These are phyloP conservation scores for Myxozyma mucilagina DNA, from an alignment of 805 yeast genomes.

Conservation along the genomic window DNA sequence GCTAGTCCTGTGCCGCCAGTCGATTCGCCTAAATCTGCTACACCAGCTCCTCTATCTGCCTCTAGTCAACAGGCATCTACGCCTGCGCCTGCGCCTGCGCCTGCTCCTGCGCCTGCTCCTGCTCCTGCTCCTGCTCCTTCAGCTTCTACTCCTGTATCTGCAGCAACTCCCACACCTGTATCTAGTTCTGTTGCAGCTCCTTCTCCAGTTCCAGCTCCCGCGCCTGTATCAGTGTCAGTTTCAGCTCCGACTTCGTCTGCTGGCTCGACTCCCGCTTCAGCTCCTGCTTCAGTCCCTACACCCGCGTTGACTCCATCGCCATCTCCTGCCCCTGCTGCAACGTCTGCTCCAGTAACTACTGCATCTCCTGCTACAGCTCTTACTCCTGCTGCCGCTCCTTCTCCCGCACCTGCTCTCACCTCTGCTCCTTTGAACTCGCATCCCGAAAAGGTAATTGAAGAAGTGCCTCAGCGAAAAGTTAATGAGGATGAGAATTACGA, in stretches of 20 bases:
- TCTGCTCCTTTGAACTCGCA: neutral
- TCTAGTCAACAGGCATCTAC: too few relatives aligned
- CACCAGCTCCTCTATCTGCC: too few relatives aligned
- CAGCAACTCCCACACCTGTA: neutral
- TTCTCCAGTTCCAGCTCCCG: neutral
- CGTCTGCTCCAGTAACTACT: neutral
- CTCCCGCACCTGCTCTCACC: neutral
- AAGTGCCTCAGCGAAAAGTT: slow-evolving; percentile 29
- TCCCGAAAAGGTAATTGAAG: slow-evolving; percentile 10
- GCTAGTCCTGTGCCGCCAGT: too few relatives aligned
- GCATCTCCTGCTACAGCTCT: slow-evolving; percentile 2
- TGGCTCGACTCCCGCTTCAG: too few relatives aligned
- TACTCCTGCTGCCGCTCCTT: neutral
- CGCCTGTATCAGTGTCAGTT: neutral
- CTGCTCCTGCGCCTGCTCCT: neutral
- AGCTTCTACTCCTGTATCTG: neutral
- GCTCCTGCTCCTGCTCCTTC: neutral
- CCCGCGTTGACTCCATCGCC: neutral
- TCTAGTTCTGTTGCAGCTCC: neutral
- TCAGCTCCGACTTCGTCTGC: too few relatives aligned
- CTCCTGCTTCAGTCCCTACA: too few relatives aligned
- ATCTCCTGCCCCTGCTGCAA: neutral
- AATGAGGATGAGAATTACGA: slow-evolving; percentile 31
- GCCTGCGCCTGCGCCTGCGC: neutral
- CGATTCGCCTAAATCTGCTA: too few relatives aligned